These are phyloP conservation scores for Rubroshorea leprosula DNA, from an alignment of 345 rosid species.

Conservation along the genomic window DNA sequence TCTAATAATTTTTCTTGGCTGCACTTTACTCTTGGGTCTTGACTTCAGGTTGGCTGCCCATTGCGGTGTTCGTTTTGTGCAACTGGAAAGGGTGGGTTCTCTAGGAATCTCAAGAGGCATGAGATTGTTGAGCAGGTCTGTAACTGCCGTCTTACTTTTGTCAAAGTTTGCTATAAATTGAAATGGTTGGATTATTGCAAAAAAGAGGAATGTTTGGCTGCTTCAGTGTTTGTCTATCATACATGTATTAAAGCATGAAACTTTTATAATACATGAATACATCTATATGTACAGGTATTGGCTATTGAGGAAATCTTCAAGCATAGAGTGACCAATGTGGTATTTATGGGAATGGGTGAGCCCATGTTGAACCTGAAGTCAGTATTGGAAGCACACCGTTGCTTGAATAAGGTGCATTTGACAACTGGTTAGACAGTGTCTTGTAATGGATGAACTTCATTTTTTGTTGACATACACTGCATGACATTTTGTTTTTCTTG, in stretches of 20 bases:
- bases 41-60: conserved; percentile 96
- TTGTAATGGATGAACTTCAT: not conserved
- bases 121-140: conserved; percentile 90
- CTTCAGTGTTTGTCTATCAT: not conserved
- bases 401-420: conserved; percentile 73
- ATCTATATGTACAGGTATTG: conserved; percentile 46
- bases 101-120: conserved; percentile 83
- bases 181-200: too few species aligned
- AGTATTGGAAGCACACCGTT: conserved; percentile 86
- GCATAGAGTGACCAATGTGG: conserved; percentile 92
- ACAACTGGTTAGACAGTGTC: not conserved
- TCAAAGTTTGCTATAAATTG: not conserved
- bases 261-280: conserved; percentile 10
- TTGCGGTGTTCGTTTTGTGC: conserved; percentile 98
- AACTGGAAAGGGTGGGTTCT: conserved; percentile 95
- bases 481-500: not conserved
- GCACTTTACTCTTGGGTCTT: conserved; percentile 9
- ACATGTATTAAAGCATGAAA: too few species aligned
- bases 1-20: not conserved
- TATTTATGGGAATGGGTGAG: conserved; percentile 99
- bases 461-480: not conserved
- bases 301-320: conserved; percentile 87
- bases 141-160: conserved; percentile 7
- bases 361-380: conserved; percentile 94
- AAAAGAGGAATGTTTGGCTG: not conserved